Evolutionary conservation across 495 filamentous ascomycete genomes (phyloP).

Genomic region (Recurvomyces mirabilis): DNA sequence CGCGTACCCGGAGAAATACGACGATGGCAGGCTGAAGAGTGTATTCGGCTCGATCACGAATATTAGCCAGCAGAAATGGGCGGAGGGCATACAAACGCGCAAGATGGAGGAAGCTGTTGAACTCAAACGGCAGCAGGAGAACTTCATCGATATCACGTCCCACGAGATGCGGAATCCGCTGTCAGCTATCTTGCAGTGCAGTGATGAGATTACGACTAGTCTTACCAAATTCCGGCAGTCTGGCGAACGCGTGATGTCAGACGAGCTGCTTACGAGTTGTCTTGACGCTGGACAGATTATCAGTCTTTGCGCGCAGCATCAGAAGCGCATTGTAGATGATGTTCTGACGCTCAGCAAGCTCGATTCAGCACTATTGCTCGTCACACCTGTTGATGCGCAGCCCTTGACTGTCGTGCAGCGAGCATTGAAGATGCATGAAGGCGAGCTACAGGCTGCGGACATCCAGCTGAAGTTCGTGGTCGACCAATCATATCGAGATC

Average conservation of each 20-base stretch:
- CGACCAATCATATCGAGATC: conserved; percentile 43
- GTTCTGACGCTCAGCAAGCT: conserved; percentile 71
- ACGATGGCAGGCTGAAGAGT: conserved; percentile 49
- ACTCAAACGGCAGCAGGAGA: conserved; percentile 43
- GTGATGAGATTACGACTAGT: conserved; percentile 58
- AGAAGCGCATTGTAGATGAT: conserved; percentile 71
- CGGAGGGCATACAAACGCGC: conserved; percentile 50
- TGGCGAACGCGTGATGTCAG: conserved; percentile 10
- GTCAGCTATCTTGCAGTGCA: conserved; percentile 69
- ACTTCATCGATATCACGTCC: conserved; percentile 81
- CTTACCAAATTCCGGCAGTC: conserved; percentile 35
- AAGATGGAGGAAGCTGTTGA: conserved; percentile 40
- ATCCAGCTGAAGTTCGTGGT: conserved; percentile 54
- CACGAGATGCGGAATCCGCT: conserved; percentile 83
- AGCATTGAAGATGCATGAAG: conserved; percentile 61
- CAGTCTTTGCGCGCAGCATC: conserved; percentile 60
- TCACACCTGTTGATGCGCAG: conserved; percentile 55
- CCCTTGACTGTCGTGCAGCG: conserved; percentile 55
- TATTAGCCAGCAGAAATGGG: conserved; percentile 39
- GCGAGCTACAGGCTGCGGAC: conserved; percentile 54
- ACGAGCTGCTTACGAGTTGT: conserved; percentile 44
- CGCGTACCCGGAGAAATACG: conserved; percentile 51
- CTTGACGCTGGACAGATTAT: conserved; percentile 69
- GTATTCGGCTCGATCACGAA: conserved; percentile 50
- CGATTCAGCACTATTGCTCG: conserved; percentile 60